phyloP scores from a whole-genome alignment of 2,329 filamentous ascomycete genomes.

The Juglanconis juglandina region DNA sequence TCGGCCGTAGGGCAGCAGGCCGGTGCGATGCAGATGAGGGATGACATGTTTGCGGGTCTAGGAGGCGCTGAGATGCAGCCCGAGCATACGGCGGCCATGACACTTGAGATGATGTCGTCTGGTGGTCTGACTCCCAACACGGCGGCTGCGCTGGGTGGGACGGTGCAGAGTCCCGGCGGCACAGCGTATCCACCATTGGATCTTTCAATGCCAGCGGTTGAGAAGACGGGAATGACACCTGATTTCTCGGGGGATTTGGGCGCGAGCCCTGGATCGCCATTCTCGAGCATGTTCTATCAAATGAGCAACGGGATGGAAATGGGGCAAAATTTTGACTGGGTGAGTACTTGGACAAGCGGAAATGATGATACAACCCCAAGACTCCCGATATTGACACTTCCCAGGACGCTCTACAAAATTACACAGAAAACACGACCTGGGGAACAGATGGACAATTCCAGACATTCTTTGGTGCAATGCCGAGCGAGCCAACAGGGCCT shows the following conservation, averaged over 20 bases:
- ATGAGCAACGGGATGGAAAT: conserved; percentile 43
- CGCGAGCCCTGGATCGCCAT: conserved; percentile 40
- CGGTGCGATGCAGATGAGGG: conserved; percentile 19
- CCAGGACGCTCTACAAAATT: conserved; percentile 56
- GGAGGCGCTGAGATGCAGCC: conserved; percentile 28
- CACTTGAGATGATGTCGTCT: conserved; percentile 39
- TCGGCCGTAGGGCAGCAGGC: conserved; percentile 10
- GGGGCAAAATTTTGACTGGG: conserved; percentile 56
- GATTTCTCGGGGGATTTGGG: conserved; percentile 35
- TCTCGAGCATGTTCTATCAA: conserved; percentile 52
- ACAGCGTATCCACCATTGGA: conserved; percentile 44
- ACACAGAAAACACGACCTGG: conserved; percentile 53
- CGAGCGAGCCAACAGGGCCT: background rate
- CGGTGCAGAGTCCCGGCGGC: conserved; percentile 37
- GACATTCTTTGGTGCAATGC: conserved; percentile 40
- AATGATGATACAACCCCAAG: background rate
- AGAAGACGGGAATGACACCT: conserved; percentile 32
- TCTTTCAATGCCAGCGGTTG: conserved; percentile 30
- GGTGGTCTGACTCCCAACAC: conserved; percentile 33
- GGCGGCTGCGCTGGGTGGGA: conserved; percentile 24
- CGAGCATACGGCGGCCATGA: conserved; percentile 40
- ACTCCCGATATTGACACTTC: conserved; percentile 20
- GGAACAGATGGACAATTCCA: conserved; percentile 50
- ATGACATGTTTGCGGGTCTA: conserved; percentile 26
- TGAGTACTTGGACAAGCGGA: conserved; percentile 32